Evolutionary conservation across 202 grass and related monocot genomes (phyloP), one percentile per base, ranked within the genome.

Genomic region (Zizania palustris): DNA sequence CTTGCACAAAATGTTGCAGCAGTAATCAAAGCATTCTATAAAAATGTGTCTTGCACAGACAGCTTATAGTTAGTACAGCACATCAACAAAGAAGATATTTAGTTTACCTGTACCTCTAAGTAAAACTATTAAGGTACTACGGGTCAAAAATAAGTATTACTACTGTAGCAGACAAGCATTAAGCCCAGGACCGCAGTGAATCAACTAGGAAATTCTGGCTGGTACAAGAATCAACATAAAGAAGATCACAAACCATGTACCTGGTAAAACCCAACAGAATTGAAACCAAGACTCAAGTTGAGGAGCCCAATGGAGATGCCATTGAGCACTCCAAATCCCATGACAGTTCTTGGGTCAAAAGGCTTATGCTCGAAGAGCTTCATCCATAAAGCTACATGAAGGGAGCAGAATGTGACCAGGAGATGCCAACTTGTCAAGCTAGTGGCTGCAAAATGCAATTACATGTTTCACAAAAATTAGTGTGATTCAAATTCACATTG

Each of bases 231-330:
- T 45, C 55, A 34, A 58, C 11, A 6, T 54, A 39, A 33, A 59
- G 22, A 76, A 83, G 38, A 71, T 75, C 7, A 0, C 54, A 50
- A 71, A 45, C 16, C 51, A 9, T 15, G 42, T 85, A 97, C 96
- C 96, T 99, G 96, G 81, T 99, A 99, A 82, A 99, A 99, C 46
- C 96, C 96, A 92, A 99, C 96, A 67, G 96, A 99, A 71, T 99
- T 99, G 83, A 99, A 99, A 53, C 96, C 96, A 60, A 99, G 88
- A 84, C 96, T 96, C 77, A 99, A 86, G 81, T 99, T 99, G 68
- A 99, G 88, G 51, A 99, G 92, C 5, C 96, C 96, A 81, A 99
- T 99, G 41, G 96, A 99, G 85, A 99, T 99, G 50, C 96, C 96
- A 57, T 99, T 99, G 50, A 99, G 89, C 12, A 99, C 87, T 64